Conservation (phyloP, 495 filamentous ascomycete genomes). For the Aspergillus nidulans region DNA sequence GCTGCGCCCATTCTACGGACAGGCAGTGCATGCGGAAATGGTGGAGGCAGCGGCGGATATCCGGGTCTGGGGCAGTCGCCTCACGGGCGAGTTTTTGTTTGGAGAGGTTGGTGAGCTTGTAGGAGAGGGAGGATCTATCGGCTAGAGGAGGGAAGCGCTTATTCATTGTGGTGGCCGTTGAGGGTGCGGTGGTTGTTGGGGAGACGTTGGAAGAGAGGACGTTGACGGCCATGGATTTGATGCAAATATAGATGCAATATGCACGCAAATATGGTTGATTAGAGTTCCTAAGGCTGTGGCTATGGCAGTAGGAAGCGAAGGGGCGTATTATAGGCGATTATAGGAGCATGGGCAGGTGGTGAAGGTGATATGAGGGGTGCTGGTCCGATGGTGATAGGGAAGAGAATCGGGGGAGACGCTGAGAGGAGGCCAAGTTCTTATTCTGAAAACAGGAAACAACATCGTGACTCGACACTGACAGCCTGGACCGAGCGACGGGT, state of each 20-base stretch:
- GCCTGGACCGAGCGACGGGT: too few species aligned
- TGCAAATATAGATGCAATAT: neutral
- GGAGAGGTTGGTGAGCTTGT: constrained; percentile 40
- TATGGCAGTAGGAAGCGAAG: constrained; percentile 2
- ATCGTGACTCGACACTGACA: too few species aligned
- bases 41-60: constrained; percentile 40
- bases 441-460: too few species aligned
- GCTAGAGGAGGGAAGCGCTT: constrained; percentile 43
- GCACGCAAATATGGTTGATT: neutral
- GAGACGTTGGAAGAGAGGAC: constrained; percentile 10
- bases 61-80: constrained; percentile 38
- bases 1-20: constrained; percentile 39
- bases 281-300: neutral
- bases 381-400: neutral
- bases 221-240: constrained; percentile 9
- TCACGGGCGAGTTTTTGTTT: constrained; percentile 40
- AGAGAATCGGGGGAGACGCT: neutral
- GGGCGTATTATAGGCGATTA: neutral
- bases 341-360: neutral
- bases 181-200: constrained; percentile 23
- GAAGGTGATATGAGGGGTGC: neutral
- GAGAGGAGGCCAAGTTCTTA: neutral
- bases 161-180: constrained; percentile 27
- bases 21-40: constrained; percentile 39
- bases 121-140: constrained; percentile 38